A percentile compares a stretch with the other conserved stretches of the same genome.
Evolutionary conservation across 2,329 filamentous ascomycete genomes (phyloP).

Genomic region (Claviceps humidiphila): DNA sequence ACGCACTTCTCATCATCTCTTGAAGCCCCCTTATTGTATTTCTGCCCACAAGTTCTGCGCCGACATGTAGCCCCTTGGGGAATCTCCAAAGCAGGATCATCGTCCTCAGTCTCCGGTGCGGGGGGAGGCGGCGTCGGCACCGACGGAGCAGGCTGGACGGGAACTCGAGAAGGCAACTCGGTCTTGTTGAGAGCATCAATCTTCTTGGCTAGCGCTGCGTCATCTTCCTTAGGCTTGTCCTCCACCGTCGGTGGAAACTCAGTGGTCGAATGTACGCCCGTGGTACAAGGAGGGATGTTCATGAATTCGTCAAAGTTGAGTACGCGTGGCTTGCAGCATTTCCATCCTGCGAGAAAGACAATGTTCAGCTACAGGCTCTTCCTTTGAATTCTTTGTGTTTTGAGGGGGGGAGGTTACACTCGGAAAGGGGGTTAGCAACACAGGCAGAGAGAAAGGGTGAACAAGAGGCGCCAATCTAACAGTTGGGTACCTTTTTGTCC

Average conservation of each 20-base stretch:
- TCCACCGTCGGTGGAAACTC: constrained; percentile 53
- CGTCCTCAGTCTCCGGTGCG: constrained; percentile 69
- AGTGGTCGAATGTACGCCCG: constrained; percentile 80
- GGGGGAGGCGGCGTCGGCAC: constrained; percentile 43
- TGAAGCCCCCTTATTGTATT: constrained; percentile 46
- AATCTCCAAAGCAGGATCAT: constrained; percentile 64
- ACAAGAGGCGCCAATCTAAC: neutral
- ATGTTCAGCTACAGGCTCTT: neutral
- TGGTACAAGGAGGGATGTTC: constrained; percentile 79
- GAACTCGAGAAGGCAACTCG: constrained; percentile 27
- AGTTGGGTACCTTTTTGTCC: constrained; percentile 74
- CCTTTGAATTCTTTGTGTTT: neutral
- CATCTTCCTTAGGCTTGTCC: constrained; percentile 37
- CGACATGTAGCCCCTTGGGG: constrained; percentile 64
- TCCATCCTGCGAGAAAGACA: constrained; percentile 57
- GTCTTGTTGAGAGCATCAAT: constrained; percentile 36
- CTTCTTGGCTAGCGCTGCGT: constrained; percentile 28
- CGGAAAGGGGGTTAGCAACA: too few relatives aligned
- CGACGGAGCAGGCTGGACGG: constrained; percentile 29
- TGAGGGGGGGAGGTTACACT: neutral
- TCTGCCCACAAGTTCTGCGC: constrained; percentile 57
- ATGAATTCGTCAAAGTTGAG: constrained; percentile 98
- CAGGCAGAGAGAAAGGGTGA: too few relatives aligned
- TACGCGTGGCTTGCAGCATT: constrained; percentile 95
- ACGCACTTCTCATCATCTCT: constrained; percentile 66